phyloP scores from a whole-genome alignment of 73 alveolate species.

The Uronychia setigera region DNA sequence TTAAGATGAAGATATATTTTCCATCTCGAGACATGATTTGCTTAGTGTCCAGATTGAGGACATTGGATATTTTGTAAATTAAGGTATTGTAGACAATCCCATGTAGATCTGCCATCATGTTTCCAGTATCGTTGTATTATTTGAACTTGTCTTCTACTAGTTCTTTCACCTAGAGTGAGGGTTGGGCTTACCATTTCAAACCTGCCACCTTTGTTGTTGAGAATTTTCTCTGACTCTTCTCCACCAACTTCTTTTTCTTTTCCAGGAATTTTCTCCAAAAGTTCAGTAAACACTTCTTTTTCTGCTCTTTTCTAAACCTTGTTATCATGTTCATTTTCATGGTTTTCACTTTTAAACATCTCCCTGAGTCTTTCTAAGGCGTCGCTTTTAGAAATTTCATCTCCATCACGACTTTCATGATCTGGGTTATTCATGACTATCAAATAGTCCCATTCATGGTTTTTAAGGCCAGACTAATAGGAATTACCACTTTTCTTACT shows the following conservation, averaged over 20 bases:
- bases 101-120: not conserved
- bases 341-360: not conserved
- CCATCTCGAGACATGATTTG: constrained; percentile 14
- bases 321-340: not conserved
- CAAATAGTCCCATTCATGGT: not conserved
- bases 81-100: not conserved
- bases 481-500: not conserved
- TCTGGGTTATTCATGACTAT: not conserved
- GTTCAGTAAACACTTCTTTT: not conserved
- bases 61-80: not conserved
- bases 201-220: not conserved
- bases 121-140: not conserved
- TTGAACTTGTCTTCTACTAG: not conserved
- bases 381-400: not conserved
- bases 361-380: not conserved
- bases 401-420: not conserved
- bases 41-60: not conserved
- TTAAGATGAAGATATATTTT: constrained; percentile 14
- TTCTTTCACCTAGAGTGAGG: not conserved
- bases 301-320: not conserved
- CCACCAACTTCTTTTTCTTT: not conserved
- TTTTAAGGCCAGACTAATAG: not conserved
- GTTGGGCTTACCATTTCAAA: not conserved
- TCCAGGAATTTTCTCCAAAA: not conserved
- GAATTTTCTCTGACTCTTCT: not conserved